These are phyloP conservation scores for Jatropha curcas DNA, from an alignment of 345 rosid species.

Conservation along the genomic window DNA sequence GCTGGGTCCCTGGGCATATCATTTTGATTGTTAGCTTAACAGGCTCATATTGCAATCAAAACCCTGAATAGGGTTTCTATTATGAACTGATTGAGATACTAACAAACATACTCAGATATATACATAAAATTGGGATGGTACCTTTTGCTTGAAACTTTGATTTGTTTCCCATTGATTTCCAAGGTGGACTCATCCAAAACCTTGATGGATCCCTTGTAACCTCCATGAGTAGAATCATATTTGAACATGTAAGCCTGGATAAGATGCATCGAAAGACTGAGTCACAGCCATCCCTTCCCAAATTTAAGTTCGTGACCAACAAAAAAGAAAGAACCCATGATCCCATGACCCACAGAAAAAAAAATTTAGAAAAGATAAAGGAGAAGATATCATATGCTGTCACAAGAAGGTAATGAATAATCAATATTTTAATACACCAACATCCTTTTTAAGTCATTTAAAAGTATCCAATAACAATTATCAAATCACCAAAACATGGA, in stretches of 20 bases:
- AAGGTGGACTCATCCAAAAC: conserved; percentile 80
- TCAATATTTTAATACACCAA: too few species aligned
- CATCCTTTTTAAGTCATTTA: too few species aligned
- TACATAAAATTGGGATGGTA: conserved; percentile 16
- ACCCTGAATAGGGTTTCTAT: neutral
- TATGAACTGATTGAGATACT: conserved; percentile 1
- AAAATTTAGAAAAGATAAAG: too few species aligned
- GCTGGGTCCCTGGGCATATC: conserved; percentile 69
- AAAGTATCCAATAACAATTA: too few species aligned
- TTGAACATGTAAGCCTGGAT: conserved; percentile 93
- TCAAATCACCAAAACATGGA: too few species aligned
- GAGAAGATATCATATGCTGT: too few species aligned
- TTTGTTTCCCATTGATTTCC: conserved; percentile 86
- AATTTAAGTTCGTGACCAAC: neutral
- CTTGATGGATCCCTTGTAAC: conserved; percentile 64
- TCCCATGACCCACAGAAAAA: neutral
- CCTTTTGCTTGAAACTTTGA: conserved; percentile 79
- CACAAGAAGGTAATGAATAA: too few species aligned
- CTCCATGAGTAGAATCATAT: conserved; percentile 97
- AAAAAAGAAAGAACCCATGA: neutral
- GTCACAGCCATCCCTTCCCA: conserved; percentile 10
- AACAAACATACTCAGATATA: neutral
- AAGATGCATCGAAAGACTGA: conserved; percentile 14
- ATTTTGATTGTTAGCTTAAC: conserved; percentile 8
- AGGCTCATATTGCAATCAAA: neutral